A percentile compares a stretch with the other conserved stretches of the same genome.
These are phyloP conservation scores for Trichoderma cornu-damae DNA, from an alignment of 2,329 filamentous ascomycete species.

Conservation along the genomic window DNA sequence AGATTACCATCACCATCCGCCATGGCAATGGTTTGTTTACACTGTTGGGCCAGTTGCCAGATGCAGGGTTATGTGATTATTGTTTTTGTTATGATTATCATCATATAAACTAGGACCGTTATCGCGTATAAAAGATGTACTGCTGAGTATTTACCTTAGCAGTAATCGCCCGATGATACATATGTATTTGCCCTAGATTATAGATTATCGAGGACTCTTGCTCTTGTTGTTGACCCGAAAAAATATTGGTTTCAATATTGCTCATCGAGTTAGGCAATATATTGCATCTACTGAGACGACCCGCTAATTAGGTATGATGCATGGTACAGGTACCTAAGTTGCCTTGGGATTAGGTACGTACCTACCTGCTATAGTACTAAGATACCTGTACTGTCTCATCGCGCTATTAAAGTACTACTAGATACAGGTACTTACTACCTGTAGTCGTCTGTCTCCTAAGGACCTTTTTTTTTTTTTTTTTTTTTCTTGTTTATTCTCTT, in stretches of 20 bases:
- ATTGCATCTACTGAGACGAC: constrained; percentile 13
- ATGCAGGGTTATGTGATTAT: not conserved
- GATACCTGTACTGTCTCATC: not conserved
- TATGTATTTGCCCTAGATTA: not conserved
- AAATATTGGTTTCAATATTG: too few species aligned
- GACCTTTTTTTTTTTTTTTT: not conserved
- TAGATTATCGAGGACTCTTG: not conserved
- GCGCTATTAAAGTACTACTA: not conserved
- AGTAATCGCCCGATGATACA: too few species aligned
- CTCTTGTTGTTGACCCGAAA: not conserved
- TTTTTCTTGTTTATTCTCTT: not conserved
- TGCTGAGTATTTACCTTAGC: too few species aligned
- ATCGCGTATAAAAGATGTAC: too few species aligned
- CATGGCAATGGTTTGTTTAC: not conserved
- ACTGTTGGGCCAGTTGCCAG: not conserved
- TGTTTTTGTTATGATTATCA: too few species aligned
- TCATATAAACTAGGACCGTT: too few species aligned
- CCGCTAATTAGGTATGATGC: constrained; percentile 18
- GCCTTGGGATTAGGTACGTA: too few species aligned
- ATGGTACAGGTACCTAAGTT: too few species aligned
- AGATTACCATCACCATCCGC: not conserved
- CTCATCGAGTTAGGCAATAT: not conserved
- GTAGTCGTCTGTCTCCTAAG: too few species aligned
- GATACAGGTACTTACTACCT: too few species aligned
- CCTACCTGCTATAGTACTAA: too few species aligned